Evolutionary conservation across 331 rosid genomes (phyloP), one percentile per base, ranked within the genome.

Genomic region (Malus hybrid): DNA sequence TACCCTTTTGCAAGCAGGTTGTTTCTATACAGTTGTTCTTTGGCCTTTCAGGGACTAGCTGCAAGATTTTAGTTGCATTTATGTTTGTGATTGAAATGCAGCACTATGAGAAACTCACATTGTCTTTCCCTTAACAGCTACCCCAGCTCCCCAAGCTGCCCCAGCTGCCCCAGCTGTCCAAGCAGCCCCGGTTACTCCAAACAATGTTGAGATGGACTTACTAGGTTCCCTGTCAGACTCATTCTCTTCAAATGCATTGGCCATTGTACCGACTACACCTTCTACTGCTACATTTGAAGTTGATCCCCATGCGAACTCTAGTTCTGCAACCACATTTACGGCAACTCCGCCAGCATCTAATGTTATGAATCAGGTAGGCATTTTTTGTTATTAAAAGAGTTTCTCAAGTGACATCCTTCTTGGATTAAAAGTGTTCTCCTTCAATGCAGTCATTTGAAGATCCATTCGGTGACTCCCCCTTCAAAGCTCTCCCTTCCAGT

Each of bases 391-490:
- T 63, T 72, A 61, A 52, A 74, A 62, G 64, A 33, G 56, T 34
- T 42, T 68, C 60, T 61, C 64, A 39, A 60, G 20, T 29, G 14
- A 29, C 12, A 22, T 42, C 26, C 62, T 52, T 65, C 55, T 79
- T 81, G 36, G 26, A 20, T 75, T 65, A n/a, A 58, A 20, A 57
- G 22, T 63, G 60, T 70, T 9, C 76, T 55, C 46, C 71, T 84
- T 70, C 75, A 46, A 52, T 69, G 86, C 87, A 95, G 97, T 66
- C 90, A 48, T 89, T 84, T 85, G 96, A 79, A 72, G 97, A 95
- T 85, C 93, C 99, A 68, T 95, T 95, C 83, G 99, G 99, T 12
- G 98, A 95, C 39, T 34, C 93, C 0, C 97, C 97, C 82, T 95
- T 95, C 87, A 88, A 80, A 83, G 99, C 99, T 30, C 6, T 88